Evolutionary conservation across 345 rosid species (phyloP).

Genomic region (Populus nigra): DNA sequence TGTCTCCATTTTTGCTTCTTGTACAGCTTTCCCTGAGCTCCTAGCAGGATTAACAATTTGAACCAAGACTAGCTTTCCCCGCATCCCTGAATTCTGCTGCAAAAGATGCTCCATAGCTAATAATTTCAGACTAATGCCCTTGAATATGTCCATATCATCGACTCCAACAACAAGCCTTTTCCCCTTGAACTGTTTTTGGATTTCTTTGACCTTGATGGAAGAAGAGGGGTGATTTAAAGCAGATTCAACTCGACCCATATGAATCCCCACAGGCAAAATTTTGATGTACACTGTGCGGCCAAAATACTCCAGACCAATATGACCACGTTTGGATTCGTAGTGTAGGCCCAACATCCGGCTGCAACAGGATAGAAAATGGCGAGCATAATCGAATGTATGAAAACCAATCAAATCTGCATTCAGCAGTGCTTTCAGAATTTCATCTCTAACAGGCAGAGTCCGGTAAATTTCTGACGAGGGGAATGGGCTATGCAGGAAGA

Average conservation of each 20-base stretch:
- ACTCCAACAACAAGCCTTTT: constrained; percentile 40
- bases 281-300: constrained; percentile 45
- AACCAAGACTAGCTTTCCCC: constrained; percentile 39
- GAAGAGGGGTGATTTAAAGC: constrained; percentile 35
- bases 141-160: constrained; percentile 52
- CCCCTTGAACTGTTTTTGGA: constrained; percentile 34
- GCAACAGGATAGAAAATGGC: constrained; percentile 51
- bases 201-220: constrained; percentile 31
- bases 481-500: constrained; percentile 51
- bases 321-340: constrained; percentile 47
- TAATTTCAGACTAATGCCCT: constrained; percentile 45
- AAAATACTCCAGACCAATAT: constrained; percentile 43
- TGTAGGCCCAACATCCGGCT: constrained; percentile 46
- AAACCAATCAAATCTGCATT: constrained; percentile 50
- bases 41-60: constrained; percentile 49
- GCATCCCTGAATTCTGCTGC: constrained; percentile 26
- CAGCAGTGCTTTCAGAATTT: constrained; percentile 39
- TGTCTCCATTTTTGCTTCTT: constrained; percentile 34
- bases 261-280: constrained; percentile 43
- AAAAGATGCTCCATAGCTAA: constrained; percentile 42
- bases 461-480: constrained; percentile 50
- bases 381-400: constrained; percentile 51
- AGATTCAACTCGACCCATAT: constrained; percentile 40
- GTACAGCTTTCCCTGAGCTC: constrained; percentile 41
- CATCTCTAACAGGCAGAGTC: constrained; percentile 43